Evolutionary conservation across 2,329 filamentous ascomycete species (phyloP).

Genomic region (Sordariomycetes sp.): DNA sequence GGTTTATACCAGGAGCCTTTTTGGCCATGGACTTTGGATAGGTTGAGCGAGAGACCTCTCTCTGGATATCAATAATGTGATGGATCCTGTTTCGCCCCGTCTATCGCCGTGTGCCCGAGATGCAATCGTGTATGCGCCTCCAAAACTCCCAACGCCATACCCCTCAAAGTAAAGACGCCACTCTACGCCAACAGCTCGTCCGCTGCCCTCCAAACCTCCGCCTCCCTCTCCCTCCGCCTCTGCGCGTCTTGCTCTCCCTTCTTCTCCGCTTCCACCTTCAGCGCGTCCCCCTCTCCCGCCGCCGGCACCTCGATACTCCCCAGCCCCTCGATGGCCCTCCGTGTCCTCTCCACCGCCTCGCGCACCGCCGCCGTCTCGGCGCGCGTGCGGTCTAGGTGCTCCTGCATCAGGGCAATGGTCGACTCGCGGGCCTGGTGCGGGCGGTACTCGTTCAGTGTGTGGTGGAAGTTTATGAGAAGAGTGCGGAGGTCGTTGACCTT

Average conservation of each 20-base stretch:
- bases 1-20: too few relatives aligned
- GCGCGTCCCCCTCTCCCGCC: slow-evolving; percentile 8
- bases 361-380: slow-evolving; percentile 60
- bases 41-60: too few relatives aligned
- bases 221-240: slow-evolving; percentile 13
- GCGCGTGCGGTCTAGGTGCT: slow-evolving; percentile 58
- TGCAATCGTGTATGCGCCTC: background rate
- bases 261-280: slow-evolving; percentile 4
- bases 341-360: slow-evolving; percentile 58
- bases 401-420: slow-evolving; percentile 77
- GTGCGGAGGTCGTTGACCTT: slow-evolving; percentile 72
- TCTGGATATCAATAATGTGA: too few relatives aligned
- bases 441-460: slow-evolving; percentile 85
- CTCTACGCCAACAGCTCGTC: slow-evolving; percentile 14
- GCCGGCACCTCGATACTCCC: slow-evolving; percentile 29
- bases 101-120: too few relatives aligned
- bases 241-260: too few relatives aligned
- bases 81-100: too few relatives aligned
- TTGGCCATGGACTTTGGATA: background rate
- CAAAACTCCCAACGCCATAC: background rate
- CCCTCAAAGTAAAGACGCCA: background rate
- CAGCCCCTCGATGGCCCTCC: slow-evolving; percentile 58
- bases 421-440: slow-evolving; percentile 87
- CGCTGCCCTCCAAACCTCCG: slow-evolving; percentile 25
- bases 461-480: slow-evolving; percentile 82